Evolutionary conservation across 345 rosid species (phyloP), one percentile per base, ranked within the genome.

Genomic region (Turnera subulata): DNA sequence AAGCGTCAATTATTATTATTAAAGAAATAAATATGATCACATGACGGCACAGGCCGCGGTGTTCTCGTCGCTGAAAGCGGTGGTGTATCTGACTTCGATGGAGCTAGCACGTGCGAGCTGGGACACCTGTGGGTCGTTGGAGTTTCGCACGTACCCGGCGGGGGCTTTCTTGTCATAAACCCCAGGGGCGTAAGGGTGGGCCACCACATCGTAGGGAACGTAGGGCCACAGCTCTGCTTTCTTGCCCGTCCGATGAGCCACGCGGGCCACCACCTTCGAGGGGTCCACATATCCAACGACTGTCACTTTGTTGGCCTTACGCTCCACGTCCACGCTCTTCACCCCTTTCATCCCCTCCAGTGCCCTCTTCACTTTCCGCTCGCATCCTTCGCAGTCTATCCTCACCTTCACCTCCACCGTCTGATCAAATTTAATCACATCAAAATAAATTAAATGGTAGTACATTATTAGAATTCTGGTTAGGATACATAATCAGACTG

Each of bases 331-430:
- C 52, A 93, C 89, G 19, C 85, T 78, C 58, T 78, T 72, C 53
- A 89, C 92, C 0, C 99, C 97, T 68, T 77, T 89, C 96, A 89
- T 89, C 15, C 96, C 97, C 59, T 89, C 96, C 51, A 87, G 71
- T 0, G 96, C 76, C 13, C 74, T 77, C 62, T 78, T 85, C 70
- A 93, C 97, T 46, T 85, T 88, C 52, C 95, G 75, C 73, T 93
- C 99, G 60, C 99, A 93, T 55, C 99, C 99, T 67, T 93, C 97
- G 59, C 99, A 93, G 78, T 93, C 99, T 62, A 93, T 82, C 49
- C 76, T 64, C 33, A 89, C 92, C 62, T 87, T 93, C 23, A 93
- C 68, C 77, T 93, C 96, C 77, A 93, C 97, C 68, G 97, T 93
- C 99, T 86, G 87, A 65, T 64, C 50, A 57, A 1, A 1, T 29